These are phyloP conservation scores for Diaporthe sp. DNA, from an alignment of 2,329 filamentous ascomycete species.

Conservation along the genomic window DNA sequence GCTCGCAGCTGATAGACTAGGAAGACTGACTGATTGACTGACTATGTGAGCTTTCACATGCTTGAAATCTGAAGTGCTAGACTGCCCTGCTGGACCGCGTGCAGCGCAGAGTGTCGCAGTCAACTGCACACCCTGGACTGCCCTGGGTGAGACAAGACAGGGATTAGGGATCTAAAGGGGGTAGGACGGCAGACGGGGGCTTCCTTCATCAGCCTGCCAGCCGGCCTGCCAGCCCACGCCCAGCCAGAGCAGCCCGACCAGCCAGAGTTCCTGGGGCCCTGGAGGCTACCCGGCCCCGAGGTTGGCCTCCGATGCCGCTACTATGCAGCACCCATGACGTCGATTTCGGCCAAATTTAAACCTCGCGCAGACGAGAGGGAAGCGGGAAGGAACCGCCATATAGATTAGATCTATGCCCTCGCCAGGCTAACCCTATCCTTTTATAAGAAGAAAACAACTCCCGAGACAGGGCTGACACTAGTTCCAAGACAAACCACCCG, in stretches of 20 bases:
- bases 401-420: background rate
- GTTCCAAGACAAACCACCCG: slow-evolving; percentile 5
- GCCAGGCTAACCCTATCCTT: background rate
- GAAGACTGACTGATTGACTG: background rate
- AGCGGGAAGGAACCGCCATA: background rate
- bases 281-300: slow-evolving; percentile 11
- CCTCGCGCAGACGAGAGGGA: background rate
- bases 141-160: background rate
- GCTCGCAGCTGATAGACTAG: slow-evolving; percentile 16
- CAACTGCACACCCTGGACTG: background rate
- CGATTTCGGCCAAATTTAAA: slow-evolving; percentile 29
- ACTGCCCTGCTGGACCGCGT: background rate
- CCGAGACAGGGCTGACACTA: slow-evolving; percentile 34
- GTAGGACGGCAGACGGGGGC: background rate
- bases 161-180: slow-evolving; percentile 11
- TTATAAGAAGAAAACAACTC: background rate
- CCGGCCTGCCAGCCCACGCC: no score
- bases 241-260: background rate
- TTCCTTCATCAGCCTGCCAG: background rate
- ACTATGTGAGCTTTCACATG: slow-evolving; percentile 30
- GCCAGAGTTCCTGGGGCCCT: background rate
- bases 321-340: slow-evolving; percentile 31
- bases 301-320: slow-evolving; percentile 27
- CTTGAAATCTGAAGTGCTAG: background rate
- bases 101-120: background rate